Evolutionary conservation across 306 rosid species (phyloP).

Genomic region (Cicer yamashitae): DNA sequence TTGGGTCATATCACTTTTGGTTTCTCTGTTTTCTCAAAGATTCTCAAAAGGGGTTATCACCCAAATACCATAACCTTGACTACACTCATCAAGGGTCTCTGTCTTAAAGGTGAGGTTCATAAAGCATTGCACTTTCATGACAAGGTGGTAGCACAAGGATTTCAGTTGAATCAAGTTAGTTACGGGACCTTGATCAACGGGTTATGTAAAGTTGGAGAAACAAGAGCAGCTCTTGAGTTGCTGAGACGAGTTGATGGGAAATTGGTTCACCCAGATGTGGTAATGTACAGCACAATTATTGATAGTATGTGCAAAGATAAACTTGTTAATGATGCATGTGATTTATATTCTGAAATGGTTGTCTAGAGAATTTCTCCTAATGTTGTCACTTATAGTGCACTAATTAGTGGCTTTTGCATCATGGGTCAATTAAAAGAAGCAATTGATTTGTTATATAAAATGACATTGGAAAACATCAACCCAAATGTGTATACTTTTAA

Average conservation of each 20-base stretch:
- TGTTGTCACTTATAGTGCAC: neutral
- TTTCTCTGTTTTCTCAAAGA: neutral
- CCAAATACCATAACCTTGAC: neutral
- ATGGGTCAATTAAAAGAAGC: neutral
- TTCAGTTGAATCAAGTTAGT: neutral
- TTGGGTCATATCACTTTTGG: neutral
- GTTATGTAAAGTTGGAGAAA: neutral
- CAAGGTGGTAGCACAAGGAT: neutral
- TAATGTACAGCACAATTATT: neutral
- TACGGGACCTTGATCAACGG: neutral
- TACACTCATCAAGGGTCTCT: neutral
- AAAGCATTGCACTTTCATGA: conserved; percentile 2
- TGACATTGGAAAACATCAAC: neutral
- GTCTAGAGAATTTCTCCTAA: neutral
- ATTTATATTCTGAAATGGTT: conserved; percentile 17
- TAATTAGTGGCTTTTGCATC: neutral
- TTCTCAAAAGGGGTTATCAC: neutral
- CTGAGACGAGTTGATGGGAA: neutral
- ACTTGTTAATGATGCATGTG: neutral
- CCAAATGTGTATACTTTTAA: neutral
- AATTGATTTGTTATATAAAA: neutral
- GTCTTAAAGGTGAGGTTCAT: neutral
- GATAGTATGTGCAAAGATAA: neutral
- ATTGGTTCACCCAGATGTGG: neutral
- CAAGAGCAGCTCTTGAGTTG: neutral